Evolutionary conservation across 108 stramenopile genomes (phyloP), one percentile per base, ranked within the genome.

Genomic region (Aureococcus anophagefferens): DNA sequence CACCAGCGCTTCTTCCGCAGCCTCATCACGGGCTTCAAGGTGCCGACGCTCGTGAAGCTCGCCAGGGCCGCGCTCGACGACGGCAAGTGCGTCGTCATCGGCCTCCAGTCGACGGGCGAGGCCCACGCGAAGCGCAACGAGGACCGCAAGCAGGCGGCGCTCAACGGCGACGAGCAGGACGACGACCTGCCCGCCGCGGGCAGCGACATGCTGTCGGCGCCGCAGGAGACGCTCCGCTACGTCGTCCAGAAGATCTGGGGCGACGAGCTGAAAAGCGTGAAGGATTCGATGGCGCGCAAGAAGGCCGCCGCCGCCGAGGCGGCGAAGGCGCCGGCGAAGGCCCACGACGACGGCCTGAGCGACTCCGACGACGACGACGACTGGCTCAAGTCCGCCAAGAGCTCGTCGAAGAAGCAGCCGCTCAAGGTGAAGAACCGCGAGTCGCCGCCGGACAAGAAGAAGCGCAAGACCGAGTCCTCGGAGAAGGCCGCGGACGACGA

Each of bases 61-160:
- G 78, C 86, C 44, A 84, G 78, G 79, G 67, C 80, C 34, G 87
- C 87, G 4, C 29, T 88, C 30, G 78, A 51, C 5, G 71, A 79
- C 28, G 85, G 84, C 32, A 35, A 86, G 40, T 87, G 86, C 67
- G 83, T 82, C 30, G 85, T 91, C 5, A 89, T 91, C 73, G 90
- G 90, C 62, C 76, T 91, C 33, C 90, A 90, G 72, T 77, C 78
- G 65, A 91, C 90, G 18, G 89, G 90, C 13, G 90, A 91, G 75
- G 85, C 89, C 25, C 77, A 59, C 25, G 51, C 14, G 21, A 59
- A 59, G 25, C 51, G 51, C 21, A 59, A 25, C 51, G 51, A 59
- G 21, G 1, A 16, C 21, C 51, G 1, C 21, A 28, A 59, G 21
- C 21, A 18, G 3, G 51, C 51, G 21, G 51, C 14, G 0, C 0